A percentile compares a stretch with the other conserved stretches of the same genome.
phyloP scores from a whole-genome alignment of 2,329 filamentous ascomycete species.

The Arachnopeziza araneosa region DNA sequence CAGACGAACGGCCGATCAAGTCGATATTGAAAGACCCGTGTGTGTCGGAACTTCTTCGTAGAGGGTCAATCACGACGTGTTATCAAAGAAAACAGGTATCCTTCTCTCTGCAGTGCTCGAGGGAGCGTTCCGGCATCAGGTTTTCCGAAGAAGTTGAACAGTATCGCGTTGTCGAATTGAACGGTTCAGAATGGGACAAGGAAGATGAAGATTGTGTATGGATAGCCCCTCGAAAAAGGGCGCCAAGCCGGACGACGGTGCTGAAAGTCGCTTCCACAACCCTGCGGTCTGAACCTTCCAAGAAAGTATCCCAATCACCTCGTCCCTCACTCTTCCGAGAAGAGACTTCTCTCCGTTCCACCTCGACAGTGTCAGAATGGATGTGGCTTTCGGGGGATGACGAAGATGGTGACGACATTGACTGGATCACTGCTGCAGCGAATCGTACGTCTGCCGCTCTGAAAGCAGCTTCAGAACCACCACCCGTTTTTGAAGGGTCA shows the following conservation, averaged over 20 bases:
- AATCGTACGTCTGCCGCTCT: not conserved
- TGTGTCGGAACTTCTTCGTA: constrained; percentile 9
- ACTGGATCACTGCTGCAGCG: not conserved
- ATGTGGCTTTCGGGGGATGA: not conserved
- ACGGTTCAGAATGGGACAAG: not conserved
- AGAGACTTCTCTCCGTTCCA: not conserved
- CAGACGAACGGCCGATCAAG: not conserved
- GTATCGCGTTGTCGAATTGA: not conserved
- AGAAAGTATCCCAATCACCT: not conserved
- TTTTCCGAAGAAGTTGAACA: not conserved
- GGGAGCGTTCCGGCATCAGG: not conserved
- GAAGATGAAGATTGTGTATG: not conserved
- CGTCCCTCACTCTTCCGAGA: not conserved
- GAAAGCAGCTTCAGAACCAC: not conserved
- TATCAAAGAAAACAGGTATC: not conserved
- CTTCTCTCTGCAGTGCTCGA: not conserved
- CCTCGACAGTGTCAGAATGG: not conserved
- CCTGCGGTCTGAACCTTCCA: not conserved
- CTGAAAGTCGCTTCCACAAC: not conserved
- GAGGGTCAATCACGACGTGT: constrained; percentile 5
- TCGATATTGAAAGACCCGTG: constrained; percentile 12
- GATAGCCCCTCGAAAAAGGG: not conserved
- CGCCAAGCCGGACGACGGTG: not conserved
- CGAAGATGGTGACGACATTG: not conserved
- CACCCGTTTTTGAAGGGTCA: not conserved